Conservation (phyloP, 2,329 filamentous ascomycete species). For the Aspergillus intermedius region DNA sequence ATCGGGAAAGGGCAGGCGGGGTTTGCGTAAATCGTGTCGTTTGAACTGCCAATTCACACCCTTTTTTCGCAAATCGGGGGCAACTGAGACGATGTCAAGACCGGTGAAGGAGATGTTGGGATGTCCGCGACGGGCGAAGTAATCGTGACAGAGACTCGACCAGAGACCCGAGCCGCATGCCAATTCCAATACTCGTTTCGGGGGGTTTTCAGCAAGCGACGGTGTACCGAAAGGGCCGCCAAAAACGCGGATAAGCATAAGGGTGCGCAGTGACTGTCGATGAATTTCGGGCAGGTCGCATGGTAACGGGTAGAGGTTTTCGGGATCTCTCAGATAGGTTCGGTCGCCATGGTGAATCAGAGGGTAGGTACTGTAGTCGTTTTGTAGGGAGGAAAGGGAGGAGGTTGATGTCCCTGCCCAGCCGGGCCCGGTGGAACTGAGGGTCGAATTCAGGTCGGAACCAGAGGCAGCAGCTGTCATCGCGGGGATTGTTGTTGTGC, state of each 20-base stretch:
- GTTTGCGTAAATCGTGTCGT: constrained; percentile 72
- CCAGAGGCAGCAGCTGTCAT: constrained; percentile 21
- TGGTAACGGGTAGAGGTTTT: constrained; percentile 73
- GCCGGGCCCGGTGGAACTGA: constrained; percentile 23
- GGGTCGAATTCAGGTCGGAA: constrained; percentile 28
- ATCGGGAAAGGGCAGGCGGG: constrained; percentile 70
- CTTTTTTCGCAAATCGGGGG: constrained; percentile 57
- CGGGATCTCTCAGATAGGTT: constrained; percentile 70
- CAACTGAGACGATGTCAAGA: constrained; percentile 70
- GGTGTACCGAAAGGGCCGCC: constrained; percentile 73
- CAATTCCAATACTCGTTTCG: constrained; percentile 72
- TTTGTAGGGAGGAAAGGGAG: constrained; percentile 27
- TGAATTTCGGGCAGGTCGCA: constrained; percentile 83
- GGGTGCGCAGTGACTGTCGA: constrained; percentile 75
- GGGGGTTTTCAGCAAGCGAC: constrained; percentile 58
- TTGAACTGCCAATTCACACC: constrained; percentile 85
- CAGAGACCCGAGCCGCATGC: constrained; percentile 85
- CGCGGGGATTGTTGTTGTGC: constrained; percentile 19
- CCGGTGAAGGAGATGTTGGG: constrained; percentile 70
- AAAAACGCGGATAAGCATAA: constrained; percentile 74
- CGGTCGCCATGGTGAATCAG: constrained; percentile 72
- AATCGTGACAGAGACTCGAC: constrained; percentile 80
- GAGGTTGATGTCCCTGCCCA: constrained; percentile 30
- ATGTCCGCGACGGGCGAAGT: constrained; percentile 64
- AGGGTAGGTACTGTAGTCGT: constrained; percentile 44